Evolutionary conservation across 768 basidiomycete species (phyloP).

Genomic region (Boletus rubropictus): DNA sequence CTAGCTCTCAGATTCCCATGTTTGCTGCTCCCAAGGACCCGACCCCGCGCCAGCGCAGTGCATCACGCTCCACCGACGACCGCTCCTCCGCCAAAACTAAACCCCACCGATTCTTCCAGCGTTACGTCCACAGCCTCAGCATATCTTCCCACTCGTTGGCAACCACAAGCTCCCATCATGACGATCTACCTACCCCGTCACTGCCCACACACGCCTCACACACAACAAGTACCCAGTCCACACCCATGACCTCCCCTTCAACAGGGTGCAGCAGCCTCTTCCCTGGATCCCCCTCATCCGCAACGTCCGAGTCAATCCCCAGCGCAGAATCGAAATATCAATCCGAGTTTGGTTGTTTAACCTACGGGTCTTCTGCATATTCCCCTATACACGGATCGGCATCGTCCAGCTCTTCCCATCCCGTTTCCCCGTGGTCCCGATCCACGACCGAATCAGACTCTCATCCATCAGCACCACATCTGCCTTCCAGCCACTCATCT

Average conservation of each 20-base stretch:
- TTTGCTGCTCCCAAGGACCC: background rate
- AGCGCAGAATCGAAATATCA: slow-evolving; percentile 8
- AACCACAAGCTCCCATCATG: slow-evolving; percentile 6
- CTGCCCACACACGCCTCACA: background rate
- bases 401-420: slow-evolving; percentile 14
- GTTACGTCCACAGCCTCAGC: slow-evolving; percentile 11
- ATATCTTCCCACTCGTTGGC: slow-evolving; percentile 19
- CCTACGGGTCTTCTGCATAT: background rate
- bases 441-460: slow-evolving; percentile 20
- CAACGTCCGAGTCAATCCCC: slow-evolving; percentile 22
- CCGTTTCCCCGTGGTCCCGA: slow-evolving; percentile 10
- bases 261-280: slow-evolving; percentile 19
- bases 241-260: slow-evolving; percentile 24
- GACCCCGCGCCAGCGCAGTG: slow-evolving; percentile 9
- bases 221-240: slow-evolving; percentile 19
- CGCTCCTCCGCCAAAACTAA: slow-evolving; percentile 2
- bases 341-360: slow-evolving; percentile 16
- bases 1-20: slow-evolving; percentile 13
- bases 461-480: slow-evolving; percentile 1
- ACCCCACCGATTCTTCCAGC: slow-evolving; percentile 11
- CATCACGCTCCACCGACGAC: slow-evolving; percentile 20
- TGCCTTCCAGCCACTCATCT: background rate
- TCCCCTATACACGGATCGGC: slow-evolving; percentile 13
- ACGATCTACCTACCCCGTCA: slow-evolving; percentile 9
- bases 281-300: slow-evolving; percentile 18